phyloP scores from a whole-genome alignment of 352 stramenopile genomes.

The Globisporangium yorkense region DNA sequence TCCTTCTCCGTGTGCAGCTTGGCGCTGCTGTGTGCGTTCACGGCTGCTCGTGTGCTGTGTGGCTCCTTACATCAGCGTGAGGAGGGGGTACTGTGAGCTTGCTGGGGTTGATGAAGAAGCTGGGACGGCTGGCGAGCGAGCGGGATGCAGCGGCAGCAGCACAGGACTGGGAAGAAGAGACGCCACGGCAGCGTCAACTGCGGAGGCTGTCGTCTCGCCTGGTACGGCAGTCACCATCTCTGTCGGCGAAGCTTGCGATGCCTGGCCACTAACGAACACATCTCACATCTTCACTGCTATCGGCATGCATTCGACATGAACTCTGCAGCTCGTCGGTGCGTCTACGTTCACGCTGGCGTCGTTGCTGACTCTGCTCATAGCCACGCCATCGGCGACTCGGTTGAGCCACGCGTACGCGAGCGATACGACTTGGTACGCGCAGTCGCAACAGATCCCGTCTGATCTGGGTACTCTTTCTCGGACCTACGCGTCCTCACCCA shows the following conservation, averaged over 20 bases:
- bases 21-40: neutral
- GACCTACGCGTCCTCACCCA: neutral
- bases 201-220: constrained; percentile 18
- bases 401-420: constrained; percentile 32
- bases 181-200: neutral
- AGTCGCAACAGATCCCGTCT: neutral
- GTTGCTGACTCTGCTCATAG: constrained; percentile 34
- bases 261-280: neutral
- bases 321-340: constrained; percentile 26
- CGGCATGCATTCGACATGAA: neutral
- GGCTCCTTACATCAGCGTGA: constrained; percentile 6
- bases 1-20: constrained; percentile 24
- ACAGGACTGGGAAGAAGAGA: neutral
- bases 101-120: constrained; percentile 40
- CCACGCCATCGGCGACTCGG: constrained; percentile 34
- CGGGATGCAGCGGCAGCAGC: neutral
- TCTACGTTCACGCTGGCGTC: constrained; percentile 20
- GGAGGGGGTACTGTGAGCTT: constrained; percentile 37
- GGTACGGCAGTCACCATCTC: constrained; percentile 2
- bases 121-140: constrained; percentile 19
- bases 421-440: constrained; percentile 28
- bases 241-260: neutral
- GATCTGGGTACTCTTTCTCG: neutral
- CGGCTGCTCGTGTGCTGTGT: neutral
- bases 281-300: neutral